Evolutionary conservation across 805 yeast genomes (phyloP), one percentile per base, ranked within the genome.

Genomic region (Candida gorgasii): DNA sequence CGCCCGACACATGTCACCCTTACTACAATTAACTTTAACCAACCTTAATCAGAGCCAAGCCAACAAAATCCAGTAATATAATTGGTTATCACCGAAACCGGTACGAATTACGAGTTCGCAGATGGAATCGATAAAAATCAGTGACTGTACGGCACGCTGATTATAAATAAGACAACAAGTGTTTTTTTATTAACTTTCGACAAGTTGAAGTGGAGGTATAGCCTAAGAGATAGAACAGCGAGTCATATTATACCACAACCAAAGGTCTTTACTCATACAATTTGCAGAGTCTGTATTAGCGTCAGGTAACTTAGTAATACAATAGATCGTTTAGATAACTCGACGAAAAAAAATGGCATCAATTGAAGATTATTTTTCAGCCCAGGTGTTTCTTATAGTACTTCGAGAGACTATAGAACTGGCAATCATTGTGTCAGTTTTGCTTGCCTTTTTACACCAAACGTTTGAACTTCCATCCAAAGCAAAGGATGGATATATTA

Each of bases 391-490:
- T 57, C 81, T 85, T 58, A 85, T 85, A 40, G 81, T 84, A 26
- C 60, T 85, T 18, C 67, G 93, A 53, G 93, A 85, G 56, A 82
- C 90, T 0, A 57, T 85, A 40, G 93, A 85, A 62, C 80, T 82
- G 57, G 84, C 86, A n/a, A 78, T 85, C 44, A 85, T 85, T 46
- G 76, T 85, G 3, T 82, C 90, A 1, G 89, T 85, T 19, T 64
- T 85, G 14, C 65, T 85, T n/a, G 79, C 89, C 1, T 84, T 85
- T 55, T 70, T 85, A 34, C 80, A 78, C 50, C 89, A 84, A 53
- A 79, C 78, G 19, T 68, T 61, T 36, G 23, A 26, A 16, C 23
- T n/a, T 8, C 39, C 36, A 15, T 26, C 9, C 22, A 42, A 27
- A 31, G 17, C 12, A 18, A 40, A 33, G n/a, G 15, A 7, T 11